These are phyloP conservation scores for Globisporangium cederbergense DNA, from an alignment of 352 stramenopile species.

Conservation along the genomic window DNA sequence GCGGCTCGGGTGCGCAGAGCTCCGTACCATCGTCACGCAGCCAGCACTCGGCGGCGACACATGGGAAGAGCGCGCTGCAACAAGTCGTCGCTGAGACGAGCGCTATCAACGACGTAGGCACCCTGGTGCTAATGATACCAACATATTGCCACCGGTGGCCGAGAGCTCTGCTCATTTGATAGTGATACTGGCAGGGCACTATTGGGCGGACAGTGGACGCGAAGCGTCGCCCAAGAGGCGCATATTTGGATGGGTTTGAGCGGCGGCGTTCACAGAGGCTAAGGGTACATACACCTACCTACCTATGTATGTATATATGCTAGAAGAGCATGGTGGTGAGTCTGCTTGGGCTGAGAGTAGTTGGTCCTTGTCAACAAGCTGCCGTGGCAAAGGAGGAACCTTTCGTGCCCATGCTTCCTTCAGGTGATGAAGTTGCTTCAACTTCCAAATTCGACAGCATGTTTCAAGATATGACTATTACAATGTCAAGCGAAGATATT, in stretches of 20 bases:
- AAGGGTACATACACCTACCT: too few species aligned
- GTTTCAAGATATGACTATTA: too few species aligned
- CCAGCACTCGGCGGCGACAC: conserved; percentile 52
- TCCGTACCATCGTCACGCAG: conserved; percentile 43
- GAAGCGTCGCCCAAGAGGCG: background rate
- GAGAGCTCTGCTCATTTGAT: background rate
- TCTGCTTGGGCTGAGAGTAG: too few species aligned
- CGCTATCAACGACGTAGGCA: background rate
- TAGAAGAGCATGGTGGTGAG: too few species aligned
- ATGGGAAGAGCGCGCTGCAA: background rate
- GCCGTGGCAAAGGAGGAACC: too few species aligned
- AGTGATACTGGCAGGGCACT: background rate
- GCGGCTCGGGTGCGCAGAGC: conserved; percentile 49
- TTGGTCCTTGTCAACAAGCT: too few species aligned
- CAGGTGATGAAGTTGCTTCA: too few species aligned
- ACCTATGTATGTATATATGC: too few species aligned
- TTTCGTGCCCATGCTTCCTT: too few species aligned
- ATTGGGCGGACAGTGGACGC: background rate
- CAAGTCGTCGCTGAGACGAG: background rate
- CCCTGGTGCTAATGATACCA: background rate
- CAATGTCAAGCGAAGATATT: too few species aligned
- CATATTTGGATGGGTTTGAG: background rate
- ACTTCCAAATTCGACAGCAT: too few species aligned
- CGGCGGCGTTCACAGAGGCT: background rate
- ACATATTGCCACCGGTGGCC: background rate